These are phyloP conservation scores for Ogataea neopini DNA, from an alignment of 805 yeast genomes.

Conservation along the genomic window DNA sequence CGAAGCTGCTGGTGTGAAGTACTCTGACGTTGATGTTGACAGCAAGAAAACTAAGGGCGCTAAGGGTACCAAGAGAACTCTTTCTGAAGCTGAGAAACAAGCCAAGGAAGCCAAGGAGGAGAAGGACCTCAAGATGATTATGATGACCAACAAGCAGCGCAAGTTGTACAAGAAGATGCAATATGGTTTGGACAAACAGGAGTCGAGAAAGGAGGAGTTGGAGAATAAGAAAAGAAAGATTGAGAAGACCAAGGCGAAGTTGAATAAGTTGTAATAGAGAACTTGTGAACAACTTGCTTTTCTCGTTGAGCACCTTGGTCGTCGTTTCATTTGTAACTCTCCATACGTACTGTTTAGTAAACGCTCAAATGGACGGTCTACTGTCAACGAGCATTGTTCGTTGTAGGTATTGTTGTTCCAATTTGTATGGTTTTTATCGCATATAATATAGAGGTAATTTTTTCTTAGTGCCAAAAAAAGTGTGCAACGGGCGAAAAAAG, in stretches of 20 bases:
- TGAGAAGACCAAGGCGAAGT: conserved; percentile 54
- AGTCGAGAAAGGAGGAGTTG: conserved; percentile 67
- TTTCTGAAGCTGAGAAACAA: conserved; percentile 47
- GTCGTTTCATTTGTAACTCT: no score
- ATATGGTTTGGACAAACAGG: conserved; percentile 82
- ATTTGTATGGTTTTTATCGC: conserved; percentile 7
- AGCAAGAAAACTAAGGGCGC: conserved; percentile 28
- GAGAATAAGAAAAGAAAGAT: conserved; percentile 69
- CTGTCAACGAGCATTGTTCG: no score
- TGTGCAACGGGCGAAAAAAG: conserved; percentile 1
- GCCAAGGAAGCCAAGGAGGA: conserved; percentile 61
- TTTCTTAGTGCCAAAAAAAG: not conserved
- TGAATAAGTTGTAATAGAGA: conserved; percentile 1
- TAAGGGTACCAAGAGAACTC: conserved; percentile 38
- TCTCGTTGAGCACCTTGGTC: no score
- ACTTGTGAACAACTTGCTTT: not conserved
- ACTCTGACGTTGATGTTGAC: conserved; percentile 52
- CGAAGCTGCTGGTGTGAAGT: conserved; percentile 87
- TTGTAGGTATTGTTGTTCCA: not conserved
- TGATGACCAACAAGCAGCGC: conserved; percentile 98
- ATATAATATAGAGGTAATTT: not conserved
- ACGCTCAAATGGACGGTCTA: no score
- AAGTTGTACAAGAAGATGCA: conserved; percentile 94
- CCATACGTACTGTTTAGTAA: no score
- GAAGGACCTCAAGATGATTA: conserved; percentile 87